phyloP scores from a whole-genome alignment of 345 rosid species.

The Lagerstroemia speciosa region DNA sequence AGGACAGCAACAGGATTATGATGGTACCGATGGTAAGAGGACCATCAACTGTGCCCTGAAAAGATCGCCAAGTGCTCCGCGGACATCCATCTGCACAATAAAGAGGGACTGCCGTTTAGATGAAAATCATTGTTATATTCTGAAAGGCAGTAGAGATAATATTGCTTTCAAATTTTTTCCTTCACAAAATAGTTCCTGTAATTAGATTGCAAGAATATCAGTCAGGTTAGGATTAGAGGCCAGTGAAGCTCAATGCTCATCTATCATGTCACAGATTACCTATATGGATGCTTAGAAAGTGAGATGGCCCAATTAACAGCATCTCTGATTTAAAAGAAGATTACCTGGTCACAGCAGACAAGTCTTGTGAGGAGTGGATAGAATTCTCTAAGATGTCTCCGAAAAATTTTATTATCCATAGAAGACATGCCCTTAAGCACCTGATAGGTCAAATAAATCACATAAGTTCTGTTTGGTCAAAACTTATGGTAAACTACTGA shows the following conservation, averaged over 20 bases:
- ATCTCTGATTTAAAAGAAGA: constrained; percentile 1
- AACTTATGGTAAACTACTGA: neutral
- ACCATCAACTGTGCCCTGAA: constrained; percentile 78
- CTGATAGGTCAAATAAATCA: constrained; percentile 18
- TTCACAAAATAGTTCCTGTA: neutral
- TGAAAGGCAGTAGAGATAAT: neutral
- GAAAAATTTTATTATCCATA: constrained; percentile 76
- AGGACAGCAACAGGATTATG: neutral
- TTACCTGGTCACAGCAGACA: constrained; percentile 93
- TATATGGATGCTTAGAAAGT: neutral
- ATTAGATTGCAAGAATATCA: neutral
- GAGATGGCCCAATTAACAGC: neutral
- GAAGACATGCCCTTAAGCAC: constrained; percentile 92
- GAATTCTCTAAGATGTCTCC: constrained; percentile 77
- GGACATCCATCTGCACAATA: constrained; percentile 71
- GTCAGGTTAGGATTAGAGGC: neutral
- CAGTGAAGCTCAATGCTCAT: neutral
- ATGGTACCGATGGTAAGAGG: constrained; percentile 35
- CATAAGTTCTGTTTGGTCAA: constrained; percentile 7
- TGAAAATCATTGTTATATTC: neutral
- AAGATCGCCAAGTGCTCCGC: constrained; percentile 83
- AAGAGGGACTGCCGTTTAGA: neutral
- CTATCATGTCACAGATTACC: neutral
- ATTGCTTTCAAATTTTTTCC: neutral
- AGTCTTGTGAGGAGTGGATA: constrained; percentile 87